These are phyloP conservation scores for Albatrellus sp. DNA, from an alignment of 1,284 basidiomycete species.

Conservation along the genomic window DNA sequence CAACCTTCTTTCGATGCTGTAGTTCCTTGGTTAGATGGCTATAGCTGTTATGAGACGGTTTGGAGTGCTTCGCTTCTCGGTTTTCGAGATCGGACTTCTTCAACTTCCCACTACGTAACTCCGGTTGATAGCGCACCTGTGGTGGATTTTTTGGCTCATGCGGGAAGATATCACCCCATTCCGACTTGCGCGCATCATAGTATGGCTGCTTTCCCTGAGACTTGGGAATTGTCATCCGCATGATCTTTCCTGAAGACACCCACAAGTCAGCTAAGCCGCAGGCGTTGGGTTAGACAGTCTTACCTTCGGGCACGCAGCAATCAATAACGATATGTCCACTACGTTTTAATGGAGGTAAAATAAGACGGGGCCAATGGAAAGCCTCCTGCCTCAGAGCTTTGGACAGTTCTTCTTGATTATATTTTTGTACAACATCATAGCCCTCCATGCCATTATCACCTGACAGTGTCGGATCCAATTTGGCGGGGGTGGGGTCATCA, in stretches of 20 bases:
- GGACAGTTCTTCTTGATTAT: slow-evolving; percentile 25
- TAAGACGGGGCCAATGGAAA: slow-evolving; percentile 81
- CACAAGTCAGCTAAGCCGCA: background rate
- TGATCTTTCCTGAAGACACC: slow-evolving; percentile 61
- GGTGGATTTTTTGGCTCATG: slow-evolving; percentile 68
- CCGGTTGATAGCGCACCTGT: slow-evolving; percentile 44
- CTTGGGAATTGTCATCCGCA: slow-evolving; percentile 83
- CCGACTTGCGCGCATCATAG: slow-evolving; percentile 89
- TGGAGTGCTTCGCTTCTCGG: slow-evolving; percentile 15
- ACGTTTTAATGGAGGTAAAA: slow-evolving; percentile 84
- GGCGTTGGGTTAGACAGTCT: slow-evolving; percentile 11
- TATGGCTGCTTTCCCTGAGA: slow-evolving; percentile 91
- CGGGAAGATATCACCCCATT: slow-evolving; percentile 94
- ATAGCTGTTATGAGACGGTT: slow-evolving; percentile 24
- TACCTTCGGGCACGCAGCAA: slow-evolving; percentile 75
- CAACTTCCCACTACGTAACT: slow-evolving; percentile 7
- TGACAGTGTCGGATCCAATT: background rate
- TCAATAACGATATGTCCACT: slow-evolving; percentile 92
- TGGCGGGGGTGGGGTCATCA: background rate
- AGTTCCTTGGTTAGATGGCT: slow-evolving; percentile 26
- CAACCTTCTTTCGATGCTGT: slow-evolving; percentile 19
- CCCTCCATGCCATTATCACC: background rate
- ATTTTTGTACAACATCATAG: background rate
- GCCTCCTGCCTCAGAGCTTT: slow-evolving; percentile 50
- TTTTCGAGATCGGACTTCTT: slow-evolving; percentile 48